Percentiles rank a stretch among this genome's conserved stretches.
Conservation (phyloP, 2,329 filamentous ascomycete species). For the Exophiala spinifera region DNA sequence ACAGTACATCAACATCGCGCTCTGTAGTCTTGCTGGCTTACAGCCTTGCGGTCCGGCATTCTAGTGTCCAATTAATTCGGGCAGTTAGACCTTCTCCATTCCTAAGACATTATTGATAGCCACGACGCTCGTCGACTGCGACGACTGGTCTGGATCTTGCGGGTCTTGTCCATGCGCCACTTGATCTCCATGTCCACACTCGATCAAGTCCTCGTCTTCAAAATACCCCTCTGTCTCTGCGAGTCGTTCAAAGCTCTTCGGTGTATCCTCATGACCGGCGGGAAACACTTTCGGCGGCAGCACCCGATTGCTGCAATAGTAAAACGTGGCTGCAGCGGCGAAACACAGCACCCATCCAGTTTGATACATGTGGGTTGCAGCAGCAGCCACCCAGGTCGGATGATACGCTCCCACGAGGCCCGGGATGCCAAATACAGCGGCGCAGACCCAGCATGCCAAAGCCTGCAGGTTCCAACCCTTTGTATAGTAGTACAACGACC, state of each 20-base stretch:
- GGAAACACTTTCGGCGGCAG: not conserved
- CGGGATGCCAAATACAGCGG: not conserved
- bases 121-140: not conserved
- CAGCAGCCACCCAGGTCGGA: not conserved
- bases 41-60: too few species aligned
- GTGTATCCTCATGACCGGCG: not conserved
- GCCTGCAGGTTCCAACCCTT: conserved; percentile 23
- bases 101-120: not conserved
- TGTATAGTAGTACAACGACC: conserved; percentile 34
- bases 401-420: not conserved
- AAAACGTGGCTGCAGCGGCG: not conserved
- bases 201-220: not conserved
- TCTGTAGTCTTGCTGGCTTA: too few species aligned
- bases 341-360: conserved; percentile 1
- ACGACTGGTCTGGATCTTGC: not conserved
- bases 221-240: not conserved
- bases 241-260: not conserved
- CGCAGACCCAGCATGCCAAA: not conserved
- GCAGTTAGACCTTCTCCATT: not conserved
- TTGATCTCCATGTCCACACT: not conserved
- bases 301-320: not conserved
- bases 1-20: too few species aligned
- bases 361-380: not conserved
- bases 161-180: not conserved
- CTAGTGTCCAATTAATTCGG: too few species aligned